phyloP scores from a whole-genome alignment of 805 yeast species.

The Lipomyces sp. region DNA sequence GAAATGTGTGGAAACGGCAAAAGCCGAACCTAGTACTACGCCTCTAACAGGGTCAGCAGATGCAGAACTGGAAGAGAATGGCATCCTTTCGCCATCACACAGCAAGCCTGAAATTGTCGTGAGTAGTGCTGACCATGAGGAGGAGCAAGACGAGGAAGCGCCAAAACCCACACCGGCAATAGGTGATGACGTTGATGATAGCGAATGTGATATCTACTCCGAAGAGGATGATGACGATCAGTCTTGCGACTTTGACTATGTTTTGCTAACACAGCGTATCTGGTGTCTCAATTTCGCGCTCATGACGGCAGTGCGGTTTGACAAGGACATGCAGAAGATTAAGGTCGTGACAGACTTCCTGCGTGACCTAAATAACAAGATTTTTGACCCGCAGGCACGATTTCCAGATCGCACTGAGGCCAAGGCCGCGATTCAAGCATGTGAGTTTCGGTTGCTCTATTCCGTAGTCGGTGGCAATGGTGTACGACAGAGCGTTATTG shows the following conservation, averaged over 20 bases:
- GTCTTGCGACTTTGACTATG: conserved; percentile 20
- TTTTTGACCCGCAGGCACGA: conserved; percentile 29
- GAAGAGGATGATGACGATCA: conserved; percentile 12
- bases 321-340: conserved; percentile 24
- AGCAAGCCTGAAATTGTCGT: background rate
- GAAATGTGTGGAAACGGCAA: background rate
- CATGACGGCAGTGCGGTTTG: conserved; percentile 20
- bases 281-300: conserved; percentile 23
- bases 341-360: conserved; percentile 11
- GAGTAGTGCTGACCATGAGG: background rate
- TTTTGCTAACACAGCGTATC: conserved; percentile 9
- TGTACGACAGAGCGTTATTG: conserved; percentile 17
- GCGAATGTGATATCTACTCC: background rate
- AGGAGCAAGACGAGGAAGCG: background rate
- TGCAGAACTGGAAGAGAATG: background rate
- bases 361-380: conserved; percentile 15
- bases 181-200: conserved; percentile 1
- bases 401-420: conserved; percentile 32
- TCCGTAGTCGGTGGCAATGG: conserved; percentile 6
- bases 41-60: background rate
- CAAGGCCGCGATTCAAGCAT: conserved; percentile 21
- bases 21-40: background rate
- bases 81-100: background rate
- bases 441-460: conserved; percentile 26
- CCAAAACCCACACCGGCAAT: background rate